Evolutionary conservation across 306 rosid species (phyloP), one percentile per base, ranked within the genome.

Genomic region (Vicia sativa): DNA sequence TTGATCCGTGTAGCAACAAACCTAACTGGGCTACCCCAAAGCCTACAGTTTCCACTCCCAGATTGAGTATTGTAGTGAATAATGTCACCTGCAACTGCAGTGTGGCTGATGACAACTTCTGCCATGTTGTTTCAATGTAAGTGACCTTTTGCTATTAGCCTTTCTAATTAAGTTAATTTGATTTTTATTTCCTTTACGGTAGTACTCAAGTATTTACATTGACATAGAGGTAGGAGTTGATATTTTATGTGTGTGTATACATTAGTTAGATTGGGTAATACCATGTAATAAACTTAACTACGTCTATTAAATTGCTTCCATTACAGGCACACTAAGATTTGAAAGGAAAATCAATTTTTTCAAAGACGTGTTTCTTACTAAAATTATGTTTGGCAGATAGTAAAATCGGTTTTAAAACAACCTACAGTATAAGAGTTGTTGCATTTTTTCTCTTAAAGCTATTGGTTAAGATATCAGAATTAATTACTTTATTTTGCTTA

Each of bases 1-100:
- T 69, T 1, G 82, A 88, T 79, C 95, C 91, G 14, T 88, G 95
- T 48, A 77, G 85, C 46, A 60, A 60, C 46, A 37, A 37, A 10
- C 5, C 65, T 16, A 60, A 60, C 10, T 37, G 65, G 65, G 31
- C 9, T 60, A 60, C 65, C 11, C 65, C 65, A 3, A 49, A 9
- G 26, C 55, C 55, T 2, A 46, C 25, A 1, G 1, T 19, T 7
- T 9, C 2, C 53, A 6, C 54, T 37, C 11, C 46, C 5, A 60
- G 41, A 60, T 11, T 19, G 10, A 18, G 12, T 0, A 1, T 60
- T 2, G 15, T 16, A 35, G 15, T 0, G 28, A 62, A 61, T 13
- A 25, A n/a, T 23, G 70, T 72, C 42, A 38, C 54, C 3, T 72
- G 76, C 46, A 62, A 62, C 37, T 72, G 77, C 31, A 38, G 45